These are phyloP conservation scores for Fusarium kyushuense DNA, from an alignment of 2,329 filamentous ascomycete genomes.

Conservation along the genomic window DNA sequence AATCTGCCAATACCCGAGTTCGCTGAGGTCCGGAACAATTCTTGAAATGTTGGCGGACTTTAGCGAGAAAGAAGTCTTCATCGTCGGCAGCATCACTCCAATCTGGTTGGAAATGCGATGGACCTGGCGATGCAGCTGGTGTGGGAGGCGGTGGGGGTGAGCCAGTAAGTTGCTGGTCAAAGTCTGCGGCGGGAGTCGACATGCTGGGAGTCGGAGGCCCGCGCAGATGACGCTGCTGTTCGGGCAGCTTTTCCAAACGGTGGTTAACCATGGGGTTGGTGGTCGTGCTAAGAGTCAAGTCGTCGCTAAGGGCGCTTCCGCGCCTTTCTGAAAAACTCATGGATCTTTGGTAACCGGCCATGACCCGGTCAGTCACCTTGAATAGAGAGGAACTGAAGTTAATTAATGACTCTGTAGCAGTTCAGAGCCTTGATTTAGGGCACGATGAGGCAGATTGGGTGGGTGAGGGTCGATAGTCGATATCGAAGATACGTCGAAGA, in stretches of 20 bases:
- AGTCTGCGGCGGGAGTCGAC: slow-evolving; percentile 72
- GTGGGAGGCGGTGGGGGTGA: slow-evolving; percentile 74
- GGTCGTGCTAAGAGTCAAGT: slow-evolving; percentile 66
- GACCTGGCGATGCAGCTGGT: slow-evolving; percentile 73
- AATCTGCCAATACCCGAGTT: slow-evolving; percentile 84
- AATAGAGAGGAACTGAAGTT: slow-evolving; percentile 19
- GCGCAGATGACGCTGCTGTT: slow-evolving; percentile 57
- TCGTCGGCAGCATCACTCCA: slow-evolving; percentile 83
- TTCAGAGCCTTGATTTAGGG: slow-evolving; percentile 19
- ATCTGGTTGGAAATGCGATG: slow-evolving; percentile 71
- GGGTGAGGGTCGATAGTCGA: slow-evolving; percentile 27
- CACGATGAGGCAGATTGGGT: slow-evolving; percentile 26
- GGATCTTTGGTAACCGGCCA: slow-evolving; percentile 59
- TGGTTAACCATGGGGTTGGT: slow-evolving; percentile 59
- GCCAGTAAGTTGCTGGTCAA: slow-evolving; percentile 70
- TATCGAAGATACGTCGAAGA: slow-evolving; percentile 39
- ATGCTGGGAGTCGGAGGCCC: slow-evolving; percentile 76
- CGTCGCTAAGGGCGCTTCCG: slow-evolving; percentile 69
- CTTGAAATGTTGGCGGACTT: slow-evolving; percentile 83
- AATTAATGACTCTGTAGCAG: slow-evolving; percentile 12
- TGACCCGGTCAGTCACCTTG: slow-evolving; percentile 44
- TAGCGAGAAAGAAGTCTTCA: slow-evolving; percentile 84
- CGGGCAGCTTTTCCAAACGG: slow-evolving; percentile 64
- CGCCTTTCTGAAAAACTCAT: slow-evolving; percentile 72
- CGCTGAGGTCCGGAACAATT: slow-evolving; percentile 80